A percentile compares a stretch with the other conserved stretches of the same genome.
Conservation (phyloP, 805 yeast species). For the Teunomyces stri region DNA sequence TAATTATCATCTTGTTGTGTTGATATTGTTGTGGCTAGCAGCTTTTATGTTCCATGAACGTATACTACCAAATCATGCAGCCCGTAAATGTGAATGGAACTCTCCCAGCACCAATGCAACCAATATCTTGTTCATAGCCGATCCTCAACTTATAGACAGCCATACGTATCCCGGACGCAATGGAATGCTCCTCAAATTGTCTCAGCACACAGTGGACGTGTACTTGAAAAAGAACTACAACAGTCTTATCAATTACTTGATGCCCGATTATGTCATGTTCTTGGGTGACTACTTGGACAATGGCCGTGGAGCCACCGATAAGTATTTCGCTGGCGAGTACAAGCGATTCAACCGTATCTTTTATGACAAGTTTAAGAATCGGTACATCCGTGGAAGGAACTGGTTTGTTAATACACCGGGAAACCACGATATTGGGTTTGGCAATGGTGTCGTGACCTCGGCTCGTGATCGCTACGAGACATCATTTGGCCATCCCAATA, state of each 20-base stretch:
- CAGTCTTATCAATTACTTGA: conserved; percentile 26
- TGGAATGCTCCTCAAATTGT: conserved; percentile 25
- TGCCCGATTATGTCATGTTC: conserved; percentile 38
- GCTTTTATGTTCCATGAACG: conserved; percentile 34
- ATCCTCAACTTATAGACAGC: conserved; percentile 44
- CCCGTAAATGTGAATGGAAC: conserved; percentile 35
- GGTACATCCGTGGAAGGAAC: conserved; percentile 14
- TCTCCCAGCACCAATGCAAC: conserved; percentile 11
- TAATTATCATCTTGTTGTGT: conserved; percentile 24
- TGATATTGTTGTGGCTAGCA: conserved; percentile 27
- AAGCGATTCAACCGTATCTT: conserved; percentile 35
- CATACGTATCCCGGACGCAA: conserved; percentile 45
- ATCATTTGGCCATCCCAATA: conserved; percentile 34
- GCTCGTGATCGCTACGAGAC: conserved; percentile 28
- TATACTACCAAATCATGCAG: conserved; percentile 24
- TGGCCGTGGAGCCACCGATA: conserved; percentile 33
- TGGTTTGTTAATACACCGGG: conserved; percentile 32
- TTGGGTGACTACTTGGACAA: conserved; percentile 45
- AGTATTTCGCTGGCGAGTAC: conserved; percentile 28
- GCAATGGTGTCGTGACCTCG: conserved; percentile 20
- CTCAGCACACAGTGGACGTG: conserved; percentile 41
- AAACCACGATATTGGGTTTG: conserved; percentile 28
- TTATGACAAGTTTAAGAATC: conserved; percentile 13
- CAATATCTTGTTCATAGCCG: conserved; percentile 38
- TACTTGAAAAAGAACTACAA: conserved; percentile 38